Conservation (phyloP, 768 basidiomycete species). For the Macrocybe gigantea region DNA sequence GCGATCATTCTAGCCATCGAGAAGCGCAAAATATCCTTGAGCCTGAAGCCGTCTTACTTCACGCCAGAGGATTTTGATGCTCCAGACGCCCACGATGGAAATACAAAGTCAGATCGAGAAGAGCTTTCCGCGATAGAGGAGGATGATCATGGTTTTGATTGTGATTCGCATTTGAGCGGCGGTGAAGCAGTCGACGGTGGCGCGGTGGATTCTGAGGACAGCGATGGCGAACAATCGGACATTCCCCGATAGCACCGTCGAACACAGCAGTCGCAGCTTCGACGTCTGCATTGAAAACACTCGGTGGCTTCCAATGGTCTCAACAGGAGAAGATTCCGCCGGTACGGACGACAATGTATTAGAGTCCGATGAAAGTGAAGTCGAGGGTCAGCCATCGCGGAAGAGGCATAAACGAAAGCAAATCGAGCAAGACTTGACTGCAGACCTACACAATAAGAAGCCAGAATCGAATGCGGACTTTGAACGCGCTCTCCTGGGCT, state of each 20-base stretch:
- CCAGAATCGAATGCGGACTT: conserved; percentile 95
- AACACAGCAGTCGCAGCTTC: conserved; percentile 8
- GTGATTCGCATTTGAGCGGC: conserved; percentile 17
- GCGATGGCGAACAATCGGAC: conserved; percentile 20
- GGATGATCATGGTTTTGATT: conserved; percentile 14
- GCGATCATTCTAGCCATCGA: conserved; percentile 72
- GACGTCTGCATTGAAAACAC: conserved; percentile 40
- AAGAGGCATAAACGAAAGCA: conserved; percentile 66
- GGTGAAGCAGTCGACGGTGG: conserved; percentile 12
- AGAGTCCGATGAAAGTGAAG: conserved; percentile 45
- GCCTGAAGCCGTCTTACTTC: conserved; percentile 89
- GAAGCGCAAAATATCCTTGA: conserved; percentile 73
- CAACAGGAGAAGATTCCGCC: conserved; percentile 27
- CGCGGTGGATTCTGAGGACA: conserved; percentile 23
- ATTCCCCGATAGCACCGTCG: conserved; percentile 2
- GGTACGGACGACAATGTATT: conserved; percentile 35
- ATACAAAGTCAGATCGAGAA: conserved; percentile 17
- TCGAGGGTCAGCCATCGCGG: conserved; percentile 42
- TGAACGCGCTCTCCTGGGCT: conserved; percentile 86
- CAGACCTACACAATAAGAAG: conserved; percentile 76
- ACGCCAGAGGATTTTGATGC: conserved; percentile 52
- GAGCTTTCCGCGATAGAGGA: conserved; percentile 25
- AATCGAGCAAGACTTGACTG: conserved; percentile 77
- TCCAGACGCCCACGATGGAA: conserved; percentile 25
- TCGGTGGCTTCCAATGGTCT: conserved; percentile 72